Percentiles rank a stretch among this genome's conserved stretches.
phyloP scores from a whole-genome alignment of 2,329 filamentous ascomycete species.

The Paecilomyces niveus region DNA sequence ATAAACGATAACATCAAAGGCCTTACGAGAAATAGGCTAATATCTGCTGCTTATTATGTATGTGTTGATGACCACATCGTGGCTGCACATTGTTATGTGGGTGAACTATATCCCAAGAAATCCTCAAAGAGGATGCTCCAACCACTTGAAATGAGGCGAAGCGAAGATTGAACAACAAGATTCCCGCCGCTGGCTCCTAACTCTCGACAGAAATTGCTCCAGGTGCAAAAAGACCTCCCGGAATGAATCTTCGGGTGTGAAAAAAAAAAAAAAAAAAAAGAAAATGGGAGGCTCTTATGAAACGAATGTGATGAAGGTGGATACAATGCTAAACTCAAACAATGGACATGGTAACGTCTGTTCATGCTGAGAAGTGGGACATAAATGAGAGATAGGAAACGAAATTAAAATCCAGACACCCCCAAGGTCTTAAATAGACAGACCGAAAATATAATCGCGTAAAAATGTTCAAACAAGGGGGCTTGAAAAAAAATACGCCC shows the following conservation, averaged over 20 bases:
- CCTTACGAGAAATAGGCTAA: neutral
- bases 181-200: constrained; percentile 5
- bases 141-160: neutral
- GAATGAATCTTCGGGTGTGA: neutral
- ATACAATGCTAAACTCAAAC: neutral
- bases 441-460: constrained; percentile 29
- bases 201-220: constrained; percentile 8
- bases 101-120: neutral
- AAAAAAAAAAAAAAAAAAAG: neutral
- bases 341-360: constrained; percentile 8
- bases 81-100: neutral
- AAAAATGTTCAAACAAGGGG: constrained; percentile 15
- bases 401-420: constrained; percentile 20
- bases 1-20: neutral
- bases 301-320: neutral
- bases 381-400: constrained; percentile 28
- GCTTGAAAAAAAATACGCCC: neutral
- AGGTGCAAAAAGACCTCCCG: constrained; percentile 8
- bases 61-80: neutral
- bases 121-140: neutral
- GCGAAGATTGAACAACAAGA: constrained; percentile 5
- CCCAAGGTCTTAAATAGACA: constrained; percentile 4
- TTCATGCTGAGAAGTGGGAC: constrained; percentile 19
- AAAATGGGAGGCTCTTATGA: neutral
- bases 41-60: neutral